Evolutionary conservation across 768 basidiomycete genomes (phyloP).

Genomic region (Naganishia randhawae): DNA sequence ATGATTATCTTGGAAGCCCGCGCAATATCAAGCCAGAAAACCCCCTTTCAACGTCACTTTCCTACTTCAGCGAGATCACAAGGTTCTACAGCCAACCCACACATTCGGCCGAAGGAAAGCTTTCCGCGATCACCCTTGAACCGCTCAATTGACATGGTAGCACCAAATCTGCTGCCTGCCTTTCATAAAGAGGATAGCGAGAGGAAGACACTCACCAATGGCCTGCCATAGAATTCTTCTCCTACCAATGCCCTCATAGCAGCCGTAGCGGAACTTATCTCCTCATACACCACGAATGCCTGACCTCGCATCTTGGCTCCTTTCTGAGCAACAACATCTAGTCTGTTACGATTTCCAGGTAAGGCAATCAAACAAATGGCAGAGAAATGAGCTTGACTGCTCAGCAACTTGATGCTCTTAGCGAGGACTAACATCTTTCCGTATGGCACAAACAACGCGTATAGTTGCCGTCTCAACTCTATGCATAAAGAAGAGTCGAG

Average conservation of each 20-base stretch:
- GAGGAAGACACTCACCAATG: slow-evolving; percentile 62
- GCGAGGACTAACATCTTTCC: slow-evolving; percentile 63
- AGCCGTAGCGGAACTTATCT: slow-evolving; percentile 82
- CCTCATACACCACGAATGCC: slow-evolving; percentile 92
- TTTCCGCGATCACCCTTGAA: no score
- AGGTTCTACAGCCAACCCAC: no score
- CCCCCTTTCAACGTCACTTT: no score
- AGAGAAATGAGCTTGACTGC: not conserved
- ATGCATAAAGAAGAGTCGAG: slow-evolving; percentile 5
- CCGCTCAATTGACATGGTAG: no score
- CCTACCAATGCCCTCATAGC: slow-evolving; percentile 91
- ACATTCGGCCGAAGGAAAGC: no score
- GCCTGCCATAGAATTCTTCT: slow-evolving; percentile 87
- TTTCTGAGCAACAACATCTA: slow-evolving; percentile 90
- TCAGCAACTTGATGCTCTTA: not conserved
- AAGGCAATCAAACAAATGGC: not conserved
- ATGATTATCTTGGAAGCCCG: no score
- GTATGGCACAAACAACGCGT: slow-evolving; percentile 85
- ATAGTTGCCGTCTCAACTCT: slow-evolving; percentile 77
- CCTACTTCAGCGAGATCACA: no score
- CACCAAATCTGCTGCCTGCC: no score
- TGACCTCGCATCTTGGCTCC: slow-evolving; percentile 81
- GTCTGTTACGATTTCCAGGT: slow-evolving; percentile 41
- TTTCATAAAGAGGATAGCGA: not conserved
- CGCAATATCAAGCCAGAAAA: no score